Conservation (phyloP, 2,329 filamentous ascomycete genomes). For the Zelopaecilomyces penicillatus region DNA sequence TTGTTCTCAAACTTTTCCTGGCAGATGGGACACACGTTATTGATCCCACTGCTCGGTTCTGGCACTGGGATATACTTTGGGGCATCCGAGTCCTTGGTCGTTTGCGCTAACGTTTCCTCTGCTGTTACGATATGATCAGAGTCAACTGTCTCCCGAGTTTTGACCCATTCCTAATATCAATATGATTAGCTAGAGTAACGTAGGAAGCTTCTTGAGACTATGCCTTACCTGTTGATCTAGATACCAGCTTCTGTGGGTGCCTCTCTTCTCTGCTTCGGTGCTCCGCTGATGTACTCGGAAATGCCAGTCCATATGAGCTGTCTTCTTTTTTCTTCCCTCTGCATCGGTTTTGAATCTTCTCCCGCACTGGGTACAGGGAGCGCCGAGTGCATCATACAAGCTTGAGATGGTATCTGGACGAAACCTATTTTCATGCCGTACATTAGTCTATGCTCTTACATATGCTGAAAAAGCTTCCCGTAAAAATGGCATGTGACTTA, state of each 20-base stretch:
- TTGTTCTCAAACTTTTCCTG: constrained; percentile 90
- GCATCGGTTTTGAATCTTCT: constrained; percentile 72
- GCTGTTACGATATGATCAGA: constrained; percentile 37
- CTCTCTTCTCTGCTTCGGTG: constrained; percentile 74
- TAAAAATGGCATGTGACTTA: constrained; percentile 32
- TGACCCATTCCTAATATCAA: constrained; percentile 70
- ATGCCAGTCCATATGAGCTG: constrained; percentile 94
- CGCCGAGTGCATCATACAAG: constrained; percentile 74
- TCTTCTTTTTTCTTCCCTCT: constrained; percentile 77
- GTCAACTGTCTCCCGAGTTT: constrained; percentile 72
- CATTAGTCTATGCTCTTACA: constrained; percentile 9
- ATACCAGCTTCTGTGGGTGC: constrained; percentile 91
- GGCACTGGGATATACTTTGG: constrained; percentile 76
- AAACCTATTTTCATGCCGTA: constrained; percentile 38
- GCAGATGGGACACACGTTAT: constrained; percentile 83
- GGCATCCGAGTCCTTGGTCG: constrained; percentile 28
- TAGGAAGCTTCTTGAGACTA: not conserved
- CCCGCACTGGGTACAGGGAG: constrained; percentile 86
- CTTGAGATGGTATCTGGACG: constrained; percentile 64
- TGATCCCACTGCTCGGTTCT: constrained; percentile 64
- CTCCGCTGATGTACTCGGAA: constrained; percentile 89
- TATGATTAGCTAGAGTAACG: not conserved
- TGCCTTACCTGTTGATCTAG: constrained; percentile 70
- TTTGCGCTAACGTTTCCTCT: constrained; percentile 24
- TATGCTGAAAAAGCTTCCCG: not conserved